phyloP scores from a whole-genome alignment of 2,329 filamentous ascomycete genomes.

The Myriosclerotinia duriaeana region DNA sequence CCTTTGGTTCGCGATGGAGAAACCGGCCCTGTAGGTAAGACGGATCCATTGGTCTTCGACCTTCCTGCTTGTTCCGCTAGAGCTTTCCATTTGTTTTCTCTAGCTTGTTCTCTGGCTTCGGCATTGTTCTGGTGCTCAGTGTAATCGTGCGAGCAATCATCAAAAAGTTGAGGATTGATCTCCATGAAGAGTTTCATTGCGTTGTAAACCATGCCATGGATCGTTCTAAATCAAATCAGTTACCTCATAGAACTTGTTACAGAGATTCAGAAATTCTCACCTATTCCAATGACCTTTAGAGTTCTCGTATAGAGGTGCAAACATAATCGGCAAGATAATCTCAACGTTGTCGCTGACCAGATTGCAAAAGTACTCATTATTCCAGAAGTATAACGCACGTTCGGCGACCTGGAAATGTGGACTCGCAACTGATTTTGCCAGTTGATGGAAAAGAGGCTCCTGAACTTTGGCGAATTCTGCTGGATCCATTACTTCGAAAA shows the following conservation, averaged over 20 bases:
- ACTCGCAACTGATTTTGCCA: constrained; percentile 96
- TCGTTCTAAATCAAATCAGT: constrained; percentile 66
- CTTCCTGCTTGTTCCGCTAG: constrained; percentile 77
- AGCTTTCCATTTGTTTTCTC: constrained; percentile 86
- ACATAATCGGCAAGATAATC: constrained; percentile 98
- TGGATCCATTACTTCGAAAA: constrained; percentile 99
- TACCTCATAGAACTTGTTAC: constrained; percentile 8
- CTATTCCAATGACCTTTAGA: constrained; percentile 99
- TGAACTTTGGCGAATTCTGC: constrained; percentile 98
- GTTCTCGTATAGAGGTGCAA: constrained; percentile 96
- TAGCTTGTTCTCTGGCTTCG: constrained; percentile 75
- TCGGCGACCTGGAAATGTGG: constrained; percentile 99
- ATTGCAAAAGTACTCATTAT: constrained; percentile 99
- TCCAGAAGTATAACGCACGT: constrained; percentile 98
- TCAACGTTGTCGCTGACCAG: constrained; percentile 98
- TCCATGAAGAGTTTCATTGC: constrained; percentile 99
- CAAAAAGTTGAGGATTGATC: constrained; percentile 96
- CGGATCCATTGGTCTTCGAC: constrained; percentile 52
- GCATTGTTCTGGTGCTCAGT: constrained; percentile 94
- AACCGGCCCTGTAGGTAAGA: constrained; percentile 41
- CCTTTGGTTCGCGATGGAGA: constrained; percentile 44
- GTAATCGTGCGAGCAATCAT: constrained; percentile 98
- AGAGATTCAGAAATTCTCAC: constrained; percentile 41
- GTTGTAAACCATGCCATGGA: constrained; percentile 99
- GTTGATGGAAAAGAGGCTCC: constrained; percentile 93